Evolutionary conservation across 257 asterid genomes (phyloP), one percentile per base, ranked within the genome.

Genomic region (Nemophila menziesii): DNA sequence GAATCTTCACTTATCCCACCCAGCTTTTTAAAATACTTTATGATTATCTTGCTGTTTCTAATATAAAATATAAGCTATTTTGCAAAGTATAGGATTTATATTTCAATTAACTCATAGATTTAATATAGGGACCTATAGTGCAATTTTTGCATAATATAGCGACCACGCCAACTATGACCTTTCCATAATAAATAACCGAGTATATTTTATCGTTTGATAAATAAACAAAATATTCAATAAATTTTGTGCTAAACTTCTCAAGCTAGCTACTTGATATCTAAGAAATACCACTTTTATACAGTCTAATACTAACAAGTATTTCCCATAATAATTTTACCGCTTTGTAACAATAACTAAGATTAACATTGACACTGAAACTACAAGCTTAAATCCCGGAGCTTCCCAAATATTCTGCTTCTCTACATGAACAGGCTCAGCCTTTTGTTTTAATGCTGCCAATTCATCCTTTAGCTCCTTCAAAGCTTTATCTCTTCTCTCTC

Each of bases 351-450:
- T 38, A 26, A 84, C 93, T 61, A 89, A 37, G 50, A 72, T 48
- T 60, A 89, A 38, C 98, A 89, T 80, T 3, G 97, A 89, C 92
- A 89, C 64, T 1, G 98, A 84, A 27, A 55, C 79, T 4, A 72
- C 83, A 22, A 84, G 55, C 82, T 89, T 89, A 80, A 89, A 89
- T 44, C 83, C 65, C 1, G 84, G 45, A n/a, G 69, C 61, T 19
- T 89, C 94, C 98, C 96, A 89, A 54, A 89, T 69, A 33, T 78
- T 84, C 47, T 50, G 80, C 50, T 76, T 75, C 43, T 68, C 74
- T 3, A 22, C 40, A 54, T 65, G 48, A 1, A 24, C 58, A 8
- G 77, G 51, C 33, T 17, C 62, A 10, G 37, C 49, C 22, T 64
- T 66, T 55, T 80, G 79, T 60, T 63, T 39, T 7, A 51, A 36